These are phyloP conservation scores for Podila verticillata DNA, from an alignment of 192 early-diverging fungal genomes.

Conservation along the genomic window DNA sequence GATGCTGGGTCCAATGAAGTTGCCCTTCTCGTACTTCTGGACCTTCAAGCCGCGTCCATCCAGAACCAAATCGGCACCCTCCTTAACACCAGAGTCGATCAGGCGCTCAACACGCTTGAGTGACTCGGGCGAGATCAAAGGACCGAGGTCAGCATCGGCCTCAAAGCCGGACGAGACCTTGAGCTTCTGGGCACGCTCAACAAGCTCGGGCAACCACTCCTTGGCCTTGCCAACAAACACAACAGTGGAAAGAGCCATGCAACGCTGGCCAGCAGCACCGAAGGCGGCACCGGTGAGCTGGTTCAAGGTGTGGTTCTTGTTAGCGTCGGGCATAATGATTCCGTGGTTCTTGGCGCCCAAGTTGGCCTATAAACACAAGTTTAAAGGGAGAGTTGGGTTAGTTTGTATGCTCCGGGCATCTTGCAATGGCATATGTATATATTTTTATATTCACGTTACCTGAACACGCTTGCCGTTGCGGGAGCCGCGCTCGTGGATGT, in stretches of 20 bases:
- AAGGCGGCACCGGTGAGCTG: conserved; percentile 93
- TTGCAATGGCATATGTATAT: too few relatives aligned
- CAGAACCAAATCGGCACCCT: conserved; percentile 86
- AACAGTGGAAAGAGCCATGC: conserved; percentile 95
- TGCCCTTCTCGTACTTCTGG: conserved; percentile 85
- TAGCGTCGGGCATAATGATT: conserved; percentile 92
- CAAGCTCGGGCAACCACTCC: conserved; percentile 89
- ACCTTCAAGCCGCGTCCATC: conserved; percentile 87
- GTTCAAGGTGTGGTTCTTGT: conserved; percentile 95
- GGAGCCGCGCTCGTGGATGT: conserved; percentile 89
- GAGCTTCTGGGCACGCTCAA: conserved; percentile 84
- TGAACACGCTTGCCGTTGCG: conserved; percentile 95
- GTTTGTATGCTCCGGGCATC: too few relatives aligned
- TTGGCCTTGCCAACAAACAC: conserved; percentile 89
- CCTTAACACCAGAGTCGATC: conserved; percentile 83
- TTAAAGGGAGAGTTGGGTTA: conserved; percentile 2
- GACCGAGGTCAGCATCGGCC: conserved; percentile 87
- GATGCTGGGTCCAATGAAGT: conserved; percentile 96
- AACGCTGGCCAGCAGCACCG: conserved; percentile 97
- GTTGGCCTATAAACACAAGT: conserved; percentile 69
- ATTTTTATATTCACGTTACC: conserved; percentile 17
- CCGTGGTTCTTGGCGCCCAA: conserved; percentile 98
- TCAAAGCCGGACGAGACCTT: conserved; percentile 90
- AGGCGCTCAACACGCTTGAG: conserved; percentile 77
- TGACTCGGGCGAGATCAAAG: conserved; percentile 86